phyloP scores from a whole-genome alignment of 306 rosid species.

The Pyrus pyrifolia region DNA sequence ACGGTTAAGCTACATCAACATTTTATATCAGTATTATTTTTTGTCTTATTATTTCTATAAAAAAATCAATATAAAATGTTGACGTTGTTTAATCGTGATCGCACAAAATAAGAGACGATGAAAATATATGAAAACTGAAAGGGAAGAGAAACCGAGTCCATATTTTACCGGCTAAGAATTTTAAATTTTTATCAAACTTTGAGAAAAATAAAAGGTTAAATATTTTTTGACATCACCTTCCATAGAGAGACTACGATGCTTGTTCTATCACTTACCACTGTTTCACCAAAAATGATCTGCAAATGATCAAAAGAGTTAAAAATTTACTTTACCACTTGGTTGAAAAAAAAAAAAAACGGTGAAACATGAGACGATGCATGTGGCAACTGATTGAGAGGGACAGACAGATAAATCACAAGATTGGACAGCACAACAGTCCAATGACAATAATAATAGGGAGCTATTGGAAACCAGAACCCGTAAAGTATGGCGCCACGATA shows the following conservation, averaged over 20 bases:
- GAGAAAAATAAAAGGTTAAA: not conserved
- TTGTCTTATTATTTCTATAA: no score
- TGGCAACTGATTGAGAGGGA: not conserved
- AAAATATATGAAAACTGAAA: no score
- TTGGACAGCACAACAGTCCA: not conserved
- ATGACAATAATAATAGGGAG: not conserved
- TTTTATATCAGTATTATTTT: no score
- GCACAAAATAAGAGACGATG: no score
- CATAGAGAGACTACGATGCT: not conserved
- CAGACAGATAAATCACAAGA: not conserved
- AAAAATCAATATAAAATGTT: no score
- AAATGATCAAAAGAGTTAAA: slow-evolving; percentile 14
- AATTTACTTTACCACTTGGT: not conserved
- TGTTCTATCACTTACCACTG: not conserved
- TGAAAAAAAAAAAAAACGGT: not conserved
- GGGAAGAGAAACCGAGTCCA: no score
- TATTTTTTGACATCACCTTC: not conserved
- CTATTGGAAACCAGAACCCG: not conserved
- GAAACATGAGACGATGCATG: not conserved
- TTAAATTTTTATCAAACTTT: not conserved
- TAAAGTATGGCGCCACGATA: not conserved
- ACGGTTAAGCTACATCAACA: no score
- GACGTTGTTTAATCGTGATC: no score
- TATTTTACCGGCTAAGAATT: not conserved
- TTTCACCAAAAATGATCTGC: not conserved